phyloP scores from a whole-genome alignment of 148 eudicot genomes.

The Vaccinium darrowii region DNA sequence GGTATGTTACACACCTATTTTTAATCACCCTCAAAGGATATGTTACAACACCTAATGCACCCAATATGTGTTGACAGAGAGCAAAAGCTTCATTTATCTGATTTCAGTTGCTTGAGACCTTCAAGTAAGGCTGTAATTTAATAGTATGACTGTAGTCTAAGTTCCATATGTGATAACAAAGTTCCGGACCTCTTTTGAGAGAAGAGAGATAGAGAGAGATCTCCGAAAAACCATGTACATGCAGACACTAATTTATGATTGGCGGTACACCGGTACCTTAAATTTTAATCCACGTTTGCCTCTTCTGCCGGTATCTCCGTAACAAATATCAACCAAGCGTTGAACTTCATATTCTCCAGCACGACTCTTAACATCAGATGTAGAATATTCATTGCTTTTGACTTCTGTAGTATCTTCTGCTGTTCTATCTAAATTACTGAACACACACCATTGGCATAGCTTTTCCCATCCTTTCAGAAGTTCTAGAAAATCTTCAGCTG shows the following conservation, averaged over 20 bases:
- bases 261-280: slow-evolving; percentile 57
- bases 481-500: slow-evolving; percentile 80
- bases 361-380: slow-evolving; percentile 26
- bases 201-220: slow-evolving; percentile 1
- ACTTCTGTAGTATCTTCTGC: slow-evolving; percentile 27
- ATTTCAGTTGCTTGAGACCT: not conserved
- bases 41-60: not conserved
- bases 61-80: not conserved
- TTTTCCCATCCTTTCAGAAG: slow-evolving; percentile 83
- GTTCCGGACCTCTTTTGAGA: not conserved
- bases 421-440: slow-evolving; percentile 35
- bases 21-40: not conserved
- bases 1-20: not conserved
- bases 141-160: not conserved
- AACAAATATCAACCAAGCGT: slow-evolving; percentile 66
- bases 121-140: not conserved
- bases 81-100: not conserved
- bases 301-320: slow-evolving; percentile 61
- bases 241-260: not conserved
- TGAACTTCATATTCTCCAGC: slow-evolving; percentile 69
- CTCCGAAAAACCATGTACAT: not conserved
- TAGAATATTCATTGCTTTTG: slow-evolving; percentile 25
- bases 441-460: slow-evolving; percentile 60
- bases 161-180: not conserved
- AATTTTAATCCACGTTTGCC: slow-evolving; percentile 68